Base-by-base conservation (phyloP, 2,329 filamentous ascomycete species). In the Verticillium longisporum region DNA sequence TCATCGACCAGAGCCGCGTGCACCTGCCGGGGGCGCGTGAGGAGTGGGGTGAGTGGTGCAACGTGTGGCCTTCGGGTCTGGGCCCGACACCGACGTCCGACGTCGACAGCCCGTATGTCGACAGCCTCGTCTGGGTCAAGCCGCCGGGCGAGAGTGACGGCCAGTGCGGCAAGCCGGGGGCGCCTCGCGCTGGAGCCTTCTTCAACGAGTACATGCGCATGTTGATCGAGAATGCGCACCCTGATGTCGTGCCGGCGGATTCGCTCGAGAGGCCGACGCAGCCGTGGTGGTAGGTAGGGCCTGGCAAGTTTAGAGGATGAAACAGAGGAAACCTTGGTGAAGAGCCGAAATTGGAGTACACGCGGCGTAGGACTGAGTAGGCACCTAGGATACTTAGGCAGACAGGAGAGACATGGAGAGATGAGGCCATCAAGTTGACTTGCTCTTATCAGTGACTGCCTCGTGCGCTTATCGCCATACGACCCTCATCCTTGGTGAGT, bases 11-110 rank as follows among this genome's bases (percentile, higher is more conserved):
- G 65, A 74, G 75, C 36, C 74, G 76, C 18, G 72, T 73, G 6
- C 72, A 70, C 3, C 65, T 71, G 1, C 72, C 73, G 3, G 74
- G 71, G 6, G 70, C 69, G 6, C 69, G 75, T 11, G 60, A 67
- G 57, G 69, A 71, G 56, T 77, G 75, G 73, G 73, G 74, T 10
- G 75, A 77, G 59, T 78, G 75, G 75, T 77, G 75, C 66, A 77
- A 78, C 61, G 71, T 75, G 55, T 64, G 65, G 32, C 69, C 67
- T 5, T 68, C 75, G 5, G 74, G 75, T 0, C 76, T 75, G 32
- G 75, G 75, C 6, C 60, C 58, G 4, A 75, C 74, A 1, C 69
- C 70, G 14, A 75, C 71, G 14, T 67, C 68, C 2, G 69, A 70
- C 14, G 70, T 72, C 57, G 62, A 56, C 13, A 74, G 72, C 62